These are phyloP conservation scores for Lodderomyces oxycetoniae DNA, from an alignment of 1,139 yeast genomes.

Conservation along the genomic window DNA sequence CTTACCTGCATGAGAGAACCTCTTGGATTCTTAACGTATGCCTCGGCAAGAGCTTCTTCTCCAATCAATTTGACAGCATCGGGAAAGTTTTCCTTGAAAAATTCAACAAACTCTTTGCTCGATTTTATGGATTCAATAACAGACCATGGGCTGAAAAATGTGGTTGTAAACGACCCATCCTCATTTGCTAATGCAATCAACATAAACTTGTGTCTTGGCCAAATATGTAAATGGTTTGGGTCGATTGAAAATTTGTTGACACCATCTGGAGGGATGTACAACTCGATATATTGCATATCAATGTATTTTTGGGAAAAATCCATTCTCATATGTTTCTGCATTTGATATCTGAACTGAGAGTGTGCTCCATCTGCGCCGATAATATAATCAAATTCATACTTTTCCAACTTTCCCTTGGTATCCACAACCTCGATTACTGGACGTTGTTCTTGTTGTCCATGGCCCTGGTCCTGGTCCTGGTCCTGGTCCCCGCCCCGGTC, in stretches of 20 bases:
- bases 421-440: constrained; percentile 15
- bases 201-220: constrained; percentile 90
- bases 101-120: constrained; percentile 42
- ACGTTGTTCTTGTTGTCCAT: too few species aligned
- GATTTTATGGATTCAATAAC: constrained; percentile 52
- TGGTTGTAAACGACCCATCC: constrained; percentile 85
- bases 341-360: constrained; percentile 65
- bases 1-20: constrained; percentile 70
- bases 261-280: constrained; percentile 57
- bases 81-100: constrained; percentile 60
- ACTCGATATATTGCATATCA: constrained; percentile 79
- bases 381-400: constrained; percentile 48
- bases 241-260: constrained; percentile 47
- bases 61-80: constrained; percentile 75
- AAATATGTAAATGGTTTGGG: constrained; percentile 80
- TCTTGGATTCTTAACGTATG: constrained; percentile 60
- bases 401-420: constrained; percentile 16
- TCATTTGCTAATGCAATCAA: constrained; percentile 81
- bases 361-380: constrained; percentile 88
- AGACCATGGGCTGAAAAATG: constrained; percentile 80
- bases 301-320: constrained; percentile 71
- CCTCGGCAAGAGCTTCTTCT: constrained; percentile 43
- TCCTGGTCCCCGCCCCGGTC: too few species aligned
- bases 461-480: too few species aligned
- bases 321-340: constrained; percentile 68